phyloP scores from a whole-genome alignment of 2,329 filamentous ascomycete species.

The Penicillium oxalicum region DNA sequence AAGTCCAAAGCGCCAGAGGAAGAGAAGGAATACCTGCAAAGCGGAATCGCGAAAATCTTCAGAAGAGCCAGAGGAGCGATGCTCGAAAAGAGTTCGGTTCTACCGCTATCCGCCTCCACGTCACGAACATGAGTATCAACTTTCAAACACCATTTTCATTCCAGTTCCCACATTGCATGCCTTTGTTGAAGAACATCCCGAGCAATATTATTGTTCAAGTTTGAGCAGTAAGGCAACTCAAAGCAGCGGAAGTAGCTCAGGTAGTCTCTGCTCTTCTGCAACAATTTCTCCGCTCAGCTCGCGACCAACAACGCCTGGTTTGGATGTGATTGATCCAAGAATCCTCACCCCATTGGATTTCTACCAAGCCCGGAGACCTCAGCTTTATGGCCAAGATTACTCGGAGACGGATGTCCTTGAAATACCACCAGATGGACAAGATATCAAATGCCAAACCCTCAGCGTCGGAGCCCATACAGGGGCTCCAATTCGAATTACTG shows the following conservation, averaged over 20 bases:
- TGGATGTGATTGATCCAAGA: slow-evolving; percentile 9
- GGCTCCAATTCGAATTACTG: background rate
- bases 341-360: slow-evolving; percentile 5
- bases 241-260: slow-evolving; percentile 3
- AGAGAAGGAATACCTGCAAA: slow-evolving; percentile 4
- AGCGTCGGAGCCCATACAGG: background rate
- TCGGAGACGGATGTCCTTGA: background rate
- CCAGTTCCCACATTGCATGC: slow-evolving; percentile 1
- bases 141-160: background rate
- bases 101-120: background rate
- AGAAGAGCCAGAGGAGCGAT: background rate
- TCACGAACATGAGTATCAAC: background rate
- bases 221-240: slow-evolving; percentile 2
- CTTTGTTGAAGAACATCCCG: slow-evolving; percentile 8
- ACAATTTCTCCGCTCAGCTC: slow-evolving; percentile 6
- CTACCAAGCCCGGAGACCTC: background rate
- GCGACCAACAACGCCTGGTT: slow-evolving; percentile 9
- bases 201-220: slow-evolving; percentile 4
- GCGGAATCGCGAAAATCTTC: background rate
- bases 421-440: background rate
- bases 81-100: background rate
- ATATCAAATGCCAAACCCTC: background rate
- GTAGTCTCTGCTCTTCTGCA: slow-evolving; percentile 4
- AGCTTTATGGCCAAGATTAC: background rate
- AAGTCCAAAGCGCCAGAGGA: slow-evolving; percentile 4